Conservation (phyloP, 768 basidiomycete species). For the Steccherinum ochraceum region DNA sequence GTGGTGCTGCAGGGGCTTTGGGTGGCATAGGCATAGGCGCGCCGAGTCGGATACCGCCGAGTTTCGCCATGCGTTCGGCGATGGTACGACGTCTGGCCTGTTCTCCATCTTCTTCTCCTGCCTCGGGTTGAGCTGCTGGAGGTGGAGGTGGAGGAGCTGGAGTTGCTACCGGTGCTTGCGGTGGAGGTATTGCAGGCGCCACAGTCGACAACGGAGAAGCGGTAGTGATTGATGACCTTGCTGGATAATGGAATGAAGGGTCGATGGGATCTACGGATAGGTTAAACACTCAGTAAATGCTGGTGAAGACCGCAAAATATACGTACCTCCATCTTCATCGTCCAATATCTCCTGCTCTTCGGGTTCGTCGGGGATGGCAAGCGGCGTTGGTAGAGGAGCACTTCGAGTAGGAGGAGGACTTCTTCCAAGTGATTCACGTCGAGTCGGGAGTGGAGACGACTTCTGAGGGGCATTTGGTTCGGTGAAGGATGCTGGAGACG, state of each 20-base stretch:
- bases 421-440: neutral
- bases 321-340: slow-evolving; percentile 59
- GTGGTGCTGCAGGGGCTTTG: slow-evolving; percentile 30
- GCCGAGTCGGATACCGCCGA: slow-evolving; percentile 83
- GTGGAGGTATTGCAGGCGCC: slow-evolving; percentile 4
- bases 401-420: neutral
- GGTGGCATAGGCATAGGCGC: slow-evolving; percentile 46
- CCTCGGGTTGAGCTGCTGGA: neutral
- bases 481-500: too few relatives aligned
- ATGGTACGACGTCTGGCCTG: slow-evolving; percentile 57
- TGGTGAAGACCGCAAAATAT: too few relatives aligned
- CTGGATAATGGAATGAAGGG: slow-evolving; percentile 51
- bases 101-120: slow-evolving; percentile 36
- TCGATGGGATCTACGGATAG: slow-evolving; percentile 56
- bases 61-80: slow-evolving; percentile 91
- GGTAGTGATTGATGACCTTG: slow-evolving; percentile 20
- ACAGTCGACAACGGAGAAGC: neutral
- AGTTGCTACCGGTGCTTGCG: slow-evolving; percentile 2
- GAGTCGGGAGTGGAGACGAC: neutral
- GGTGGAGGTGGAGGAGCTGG: neutral
- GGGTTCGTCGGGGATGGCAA: slow-evolving; percentile 11
- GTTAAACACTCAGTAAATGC: too few relatives aligned
- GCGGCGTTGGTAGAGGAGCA: too few relatives aligned
- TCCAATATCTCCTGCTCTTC: slow-evolving; percentile 33
- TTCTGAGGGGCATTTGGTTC: neutral